phyloP scores from a whole-genome alignment of 768 basidiomycete genomes.

The Flagelloscypha sp. region DNA sequence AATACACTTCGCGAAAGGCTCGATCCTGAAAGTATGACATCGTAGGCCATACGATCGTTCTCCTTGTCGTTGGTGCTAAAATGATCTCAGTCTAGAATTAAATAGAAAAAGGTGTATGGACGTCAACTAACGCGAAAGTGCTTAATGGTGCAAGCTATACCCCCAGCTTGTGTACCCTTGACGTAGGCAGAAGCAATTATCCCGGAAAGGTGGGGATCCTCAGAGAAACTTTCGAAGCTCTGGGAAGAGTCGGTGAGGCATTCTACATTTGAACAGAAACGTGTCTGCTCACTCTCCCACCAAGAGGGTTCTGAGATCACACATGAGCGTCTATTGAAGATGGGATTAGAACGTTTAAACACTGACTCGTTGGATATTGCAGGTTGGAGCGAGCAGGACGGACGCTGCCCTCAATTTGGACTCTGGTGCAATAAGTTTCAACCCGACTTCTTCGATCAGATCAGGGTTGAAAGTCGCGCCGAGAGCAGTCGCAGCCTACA shows the following conservation, averaged over 20 bases:
- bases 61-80: conserved; percentile 74
- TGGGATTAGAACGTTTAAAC: not conserved
- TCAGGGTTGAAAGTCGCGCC: conserved; percentile 68
- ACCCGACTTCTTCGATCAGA: conserved; percentile 54
- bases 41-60: conserved; percentile 59
- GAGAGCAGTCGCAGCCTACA: conserved; percentile 58
- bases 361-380: conserved; percentile 72
- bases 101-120: not conserved
- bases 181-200: conserved; percentile 63
- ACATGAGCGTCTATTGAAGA: conserved; percentile 4
- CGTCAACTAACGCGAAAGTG: conserved; percentile 59
- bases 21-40: conserved; percentile 41
- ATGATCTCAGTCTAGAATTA: not conserved
- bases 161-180: conserved; percentile 69
- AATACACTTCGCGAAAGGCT: conserved; percentile 50
- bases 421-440: conserved; percentile 60
- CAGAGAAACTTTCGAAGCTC: conserved; percentile 75
- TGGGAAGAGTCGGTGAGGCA: conserved; percentile 15
- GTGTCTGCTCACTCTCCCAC: conserved; percentile 49
- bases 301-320: conserved; percentile 51
- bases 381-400: conserved; percentile 69
- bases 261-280: not conserved
- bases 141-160: conserved; percentile 72
- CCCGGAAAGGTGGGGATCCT: conserved; percentile 71
- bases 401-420: conserved; percentile 64